These are phyloP conservation scores for Ophiostoma australiae DNA, from an alignment of 2,329 filamentous ascomycete species.

Conservation along the genomic window DNA sequence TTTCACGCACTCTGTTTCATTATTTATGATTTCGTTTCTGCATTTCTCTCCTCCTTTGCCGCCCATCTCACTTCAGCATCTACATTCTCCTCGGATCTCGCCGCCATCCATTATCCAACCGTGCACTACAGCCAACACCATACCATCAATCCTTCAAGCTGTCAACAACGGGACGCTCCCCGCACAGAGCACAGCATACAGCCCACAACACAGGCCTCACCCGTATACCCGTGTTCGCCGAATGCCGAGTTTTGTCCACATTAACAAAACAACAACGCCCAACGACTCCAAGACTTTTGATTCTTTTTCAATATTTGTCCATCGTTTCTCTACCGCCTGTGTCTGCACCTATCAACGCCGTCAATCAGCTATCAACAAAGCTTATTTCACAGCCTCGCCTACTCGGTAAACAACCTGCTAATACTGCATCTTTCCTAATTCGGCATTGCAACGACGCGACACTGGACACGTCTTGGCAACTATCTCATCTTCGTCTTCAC, in stretches of 20 bases:
- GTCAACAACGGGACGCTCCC: background rate
- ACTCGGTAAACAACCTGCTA: background rate
- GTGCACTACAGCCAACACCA: background rate
- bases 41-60: background rate
- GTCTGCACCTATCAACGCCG: background rate
- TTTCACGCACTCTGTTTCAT: background rate
- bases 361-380: background rate
- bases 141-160: background rate
- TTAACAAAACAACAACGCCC: slow-evolving; percentile 1
- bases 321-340: background rate
- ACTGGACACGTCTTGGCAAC: background rate
- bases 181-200: no score
- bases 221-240: background rate
- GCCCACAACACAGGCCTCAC: background rate
- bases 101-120: background rate
- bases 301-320: background rate
- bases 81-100: background rate
- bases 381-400: background rate
- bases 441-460: background rate
- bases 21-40: background rate
- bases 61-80: background rate
- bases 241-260: background rate
- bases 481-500: background rate
- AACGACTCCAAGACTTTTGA: background rate
- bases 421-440: background rate